These are phyloP conservation scores for Vanderwaltozyma polyspora DNA, from an alignment of 805 yeast species.

Conservation along the genomic window DNA sequence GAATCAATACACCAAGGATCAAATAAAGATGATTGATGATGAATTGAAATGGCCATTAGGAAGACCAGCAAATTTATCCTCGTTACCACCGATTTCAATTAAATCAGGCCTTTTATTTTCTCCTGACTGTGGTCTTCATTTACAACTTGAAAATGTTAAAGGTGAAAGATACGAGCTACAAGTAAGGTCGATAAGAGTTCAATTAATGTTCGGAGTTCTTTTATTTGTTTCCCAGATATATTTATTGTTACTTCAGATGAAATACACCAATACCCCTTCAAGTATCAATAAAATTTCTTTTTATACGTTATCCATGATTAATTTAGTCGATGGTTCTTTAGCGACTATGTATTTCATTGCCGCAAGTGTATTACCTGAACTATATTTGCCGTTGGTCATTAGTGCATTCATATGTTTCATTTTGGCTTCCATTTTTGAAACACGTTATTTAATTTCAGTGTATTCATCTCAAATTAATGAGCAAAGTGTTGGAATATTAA, in stretches of 20 bases:
- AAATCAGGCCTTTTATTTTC: slow-evolving; percentile 58
- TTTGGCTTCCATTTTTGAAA: slow-evolving; percentile 62
- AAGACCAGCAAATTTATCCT: slow-evolving; percentile 44
- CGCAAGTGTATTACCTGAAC: slow-evolving; percentile 41
- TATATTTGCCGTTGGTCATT: slow-evolving; percentile 58
- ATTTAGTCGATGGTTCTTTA: slow-evolving; percentile 57
- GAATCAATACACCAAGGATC: slow-evolving; percentile 34
- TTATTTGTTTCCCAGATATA: slow-evolving; percentile 43
- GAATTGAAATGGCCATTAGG: slow-evolving; percentile 72
- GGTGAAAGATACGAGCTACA: slow-evolving; percentile 51
- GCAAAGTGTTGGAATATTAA: slow-evolving; percentile 52
- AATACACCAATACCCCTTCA: slow-evolving; percentile 65
- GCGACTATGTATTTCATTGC: slow-evolving; percentile 52
- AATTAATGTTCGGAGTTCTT: slow-evolving; percentile 34
- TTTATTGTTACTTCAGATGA: slow-evolving; percentile 58
- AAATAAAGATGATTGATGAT: slow-evolving; percentile 53
- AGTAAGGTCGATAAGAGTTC: slow-evolving; percentile 29
- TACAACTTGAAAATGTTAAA: slow-evolving; percentile 28
- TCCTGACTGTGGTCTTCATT: slow-evolving; percentile 73
- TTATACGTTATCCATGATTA: slow-evolving; percentile 52
- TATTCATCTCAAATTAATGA: slow-evolving; percentile 65
- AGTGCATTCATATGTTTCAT: slow-evolving; percentile 60
- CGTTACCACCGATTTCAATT: slow-evolving; percentile 46
- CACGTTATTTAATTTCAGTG: slow-evolving; percentile 59
- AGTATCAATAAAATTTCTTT: slow-evolving; percentile 64